A percentile compares a stretch with the other conserved stretches of the same genome.
These are phyloP conservation scores for Rhodamnia argentea DNA, from an alignment of 345 rosid genomes.

Conservation along the genomic window DNA sequence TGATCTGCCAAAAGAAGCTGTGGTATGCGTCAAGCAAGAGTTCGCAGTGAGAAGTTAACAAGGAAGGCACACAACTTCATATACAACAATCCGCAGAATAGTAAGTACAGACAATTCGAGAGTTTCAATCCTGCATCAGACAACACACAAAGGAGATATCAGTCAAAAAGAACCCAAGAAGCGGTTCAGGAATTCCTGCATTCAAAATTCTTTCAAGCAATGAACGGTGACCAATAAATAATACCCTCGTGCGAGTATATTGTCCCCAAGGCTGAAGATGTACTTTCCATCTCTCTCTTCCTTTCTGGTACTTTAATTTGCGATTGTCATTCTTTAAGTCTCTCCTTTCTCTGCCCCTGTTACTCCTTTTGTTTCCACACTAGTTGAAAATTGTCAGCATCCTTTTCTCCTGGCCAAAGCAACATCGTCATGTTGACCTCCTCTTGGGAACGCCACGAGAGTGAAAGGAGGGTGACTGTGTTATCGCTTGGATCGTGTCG, in stretches of 20 bases:
- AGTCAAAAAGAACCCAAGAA: background rate
- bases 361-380: background rate
- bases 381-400: background rate
- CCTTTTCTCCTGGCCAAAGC: background rate
- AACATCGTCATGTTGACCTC: background rate
- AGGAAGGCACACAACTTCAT: background rate
- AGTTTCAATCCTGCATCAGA: background rate
- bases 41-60: background rate
- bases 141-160: background rate
- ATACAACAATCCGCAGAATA: background rate
- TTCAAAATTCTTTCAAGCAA: background rate
- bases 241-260: background rate
- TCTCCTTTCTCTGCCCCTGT: background rate
- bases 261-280: background rate
- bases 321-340: background rate
- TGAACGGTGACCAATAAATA: background rate
- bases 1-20: slow-evolving; percentile 90
- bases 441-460: background rate
- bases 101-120: background rate
- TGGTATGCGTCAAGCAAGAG: slow-evolving; percentile 53
- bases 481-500: background rate
- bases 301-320: background rate
- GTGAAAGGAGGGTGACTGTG: background rate
- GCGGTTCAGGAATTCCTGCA: background rate
- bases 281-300: background rate